phyloP scores from a whole-genome alignment of 2,329 filamentous ascomycete genomes.

The Emmonsiellopsis sp. region DNA sequence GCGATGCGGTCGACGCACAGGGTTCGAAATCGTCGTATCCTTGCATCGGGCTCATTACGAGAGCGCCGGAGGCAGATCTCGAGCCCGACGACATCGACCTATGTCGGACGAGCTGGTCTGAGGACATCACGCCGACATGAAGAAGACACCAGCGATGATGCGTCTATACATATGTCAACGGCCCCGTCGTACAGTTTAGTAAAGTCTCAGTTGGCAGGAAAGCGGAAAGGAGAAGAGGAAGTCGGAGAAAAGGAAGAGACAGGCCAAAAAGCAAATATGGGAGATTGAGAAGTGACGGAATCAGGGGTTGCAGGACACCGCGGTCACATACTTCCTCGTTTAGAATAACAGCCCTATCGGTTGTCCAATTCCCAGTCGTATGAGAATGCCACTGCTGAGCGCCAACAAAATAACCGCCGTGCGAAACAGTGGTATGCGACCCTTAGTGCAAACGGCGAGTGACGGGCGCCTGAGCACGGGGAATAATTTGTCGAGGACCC shows the following conservation, averaged over 20 bases:
- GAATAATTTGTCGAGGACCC: neutral
- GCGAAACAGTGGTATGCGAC: neutral
- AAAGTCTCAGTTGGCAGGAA: neutral
- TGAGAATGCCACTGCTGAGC: neutral
- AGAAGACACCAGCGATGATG: neutral
- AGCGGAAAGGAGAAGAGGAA: neutral
- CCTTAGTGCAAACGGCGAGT: neutral
- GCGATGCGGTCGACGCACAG: conserved; percentile 80
- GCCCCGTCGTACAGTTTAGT: neutral
- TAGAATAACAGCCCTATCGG: neutral
- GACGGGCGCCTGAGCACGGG: neutral
- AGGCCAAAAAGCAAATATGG: neutral
- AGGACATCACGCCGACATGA: conserved; percentile 33
- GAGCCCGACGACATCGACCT: conserved; percentile 52
- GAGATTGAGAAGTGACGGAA: neutral
- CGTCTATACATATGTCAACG: conserved; percentile 3
- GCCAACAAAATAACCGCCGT: conserved; percentile 4
- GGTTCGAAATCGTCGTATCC: conserved; percentile 59
- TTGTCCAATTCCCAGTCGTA: neutral
- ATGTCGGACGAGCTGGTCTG: conserved; percentile 47
- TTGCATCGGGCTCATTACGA: conserved; percentile 29
- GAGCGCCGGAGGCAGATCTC: conserved; percentile 45
- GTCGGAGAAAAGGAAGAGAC: neutral
- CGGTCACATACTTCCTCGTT: neutral
- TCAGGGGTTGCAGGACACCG: neutral